Evolutionary conservation across 202 grass and related monocot species (phyloP).

Genomic region (Schoenoplectus tabernaemontani): DNA sequence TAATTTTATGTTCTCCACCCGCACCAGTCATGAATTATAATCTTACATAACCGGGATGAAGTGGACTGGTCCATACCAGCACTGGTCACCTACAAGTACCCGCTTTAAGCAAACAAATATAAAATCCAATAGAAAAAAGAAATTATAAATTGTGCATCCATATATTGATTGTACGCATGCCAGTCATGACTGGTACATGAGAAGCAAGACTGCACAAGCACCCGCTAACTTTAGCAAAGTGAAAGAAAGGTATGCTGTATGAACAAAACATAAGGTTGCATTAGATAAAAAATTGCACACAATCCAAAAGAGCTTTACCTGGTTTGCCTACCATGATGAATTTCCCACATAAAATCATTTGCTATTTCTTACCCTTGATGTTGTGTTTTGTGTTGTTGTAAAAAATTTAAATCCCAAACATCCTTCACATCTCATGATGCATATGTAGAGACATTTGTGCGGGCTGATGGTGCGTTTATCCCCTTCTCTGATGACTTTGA

Average conservation of each 20-base stretch:
- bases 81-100: not conserved
- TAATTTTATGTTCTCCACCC: not conserved
- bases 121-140: not conserved
- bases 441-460: constrained; percentile 94
- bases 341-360: not conserved
- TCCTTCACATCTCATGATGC: constrained; percentile 30
- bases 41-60: not conserved
- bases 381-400: constrained; percentile 22
- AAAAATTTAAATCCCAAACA: constrained; percentile 49
- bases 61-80: not conserved
- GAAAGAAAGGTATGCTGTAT: not conserved
- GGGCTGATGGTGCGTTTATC: constrained; percentile 89
- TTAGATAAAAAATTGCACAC: not conserved
- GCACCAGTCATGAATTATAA: not conserved
- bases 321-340: not conserved
- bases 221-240: not conserved
- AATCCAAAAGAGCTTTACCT: not conserved
- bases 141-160: not conserved
- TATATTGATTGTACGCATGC: not conserved
- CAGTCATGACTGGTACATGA: not conserved
- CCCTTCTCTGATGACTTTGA: constrained; percentile 91
- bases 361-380: not conserved
- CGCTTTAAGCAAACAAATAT: not conserved
- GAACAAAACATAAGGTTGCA: not conserved
- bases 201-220: not conserved